Base-by-base conservation (phyloP, 805 yeast species). In the Candida glaebosa region DNA sequence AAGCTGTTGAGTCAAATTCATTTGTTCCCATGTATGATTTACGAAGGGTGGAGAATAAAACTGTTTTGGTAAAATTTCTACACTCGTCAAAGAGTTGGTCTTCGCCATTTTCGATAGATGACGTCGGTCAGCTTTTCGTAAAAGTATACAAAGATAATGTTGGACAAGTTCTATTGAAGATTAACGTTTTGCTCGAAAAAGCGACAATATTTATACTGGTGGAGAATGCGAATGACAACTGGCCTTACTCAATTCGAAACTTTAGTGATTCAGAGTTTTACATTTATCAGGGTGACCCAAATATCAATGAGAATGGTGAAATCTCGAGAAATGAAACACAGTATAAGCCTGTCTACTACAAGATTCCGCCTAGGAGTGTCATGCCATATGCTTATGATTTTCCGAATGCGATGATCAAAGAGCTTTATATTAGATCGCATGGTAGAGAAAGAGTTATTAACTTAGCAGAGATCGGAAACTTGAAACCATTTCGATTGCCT, bases 351-450 rank as follows among this genome's bases (percentile, higher is more conserved):
- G 73, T 88, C 8, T 80, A 74, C 53, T 93, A 91, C 58, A 76
- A 79, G 35, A 73, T 95, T 9, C 97, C 98, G 0, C 81, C 95
- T 1, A 80, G 79, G 54, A 86, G 96, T 63, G 95, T 88, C 2
- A 93, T 93, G 98, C 96, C 98, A 0, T 93, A 93, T 60, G 87
- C 99, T 0, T 93, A 96, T 90, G 99, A 93, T 59, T 93, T 78
- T 63, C 99, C 99, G 1, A 88, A 95, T 39, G 97, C 96, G 0
- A 67, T 78, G 7, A 76, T 83, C 35, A 90, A 89, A 58, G 96
- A 90, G 54, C 63, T 93, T 24, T 73, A 88, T 3, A 61, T 93
- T 25, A 71, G 89, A 44, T 73, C 84, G 8, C 83, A 82, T 37
- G 85, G 86, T 1, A 71, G 82, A 20, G 90, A 85, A 55, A 73